Percentiles rank a stretch among this genome's conserved stretches.
These are phyloP conservation scores for Exserohilum turcica DNA, from an alignment of 2,329 filamentous ascomycete genomes.

Conservation along the genomic window DNA sequence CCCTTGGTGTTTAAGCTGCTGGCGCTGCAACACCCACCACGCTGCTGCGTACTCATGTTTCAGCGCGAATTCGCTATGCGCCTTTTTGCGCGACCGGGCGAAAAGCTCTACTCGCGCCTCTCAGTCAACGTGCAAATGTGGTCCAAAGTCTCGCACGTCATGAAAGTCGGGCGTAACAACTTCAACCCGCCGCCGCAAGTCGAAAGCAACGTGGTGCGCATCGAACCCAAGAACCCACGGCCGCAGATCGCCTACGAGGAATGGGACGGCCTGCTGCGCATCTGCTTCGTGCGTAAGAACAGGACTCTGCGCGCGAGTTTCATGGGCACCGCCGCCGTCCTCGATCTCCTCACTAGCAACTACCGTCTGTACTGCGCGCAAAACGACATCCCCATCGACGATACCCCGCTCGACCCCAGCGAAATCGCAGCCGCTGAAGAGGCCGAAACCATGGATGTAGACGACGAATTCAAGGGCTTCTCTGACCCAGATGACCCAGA, in stretches of 20 bases:
- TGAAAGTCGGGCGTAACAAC: conserved; percentile 96
- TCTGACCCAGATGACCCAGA: conserved; percentile 63
- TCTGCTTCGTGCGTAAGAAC: conserved; percentile 88
- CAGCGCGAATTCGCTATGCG: conserved; percentile 93
- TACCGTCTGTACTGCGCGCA: conserved; percentile 90
- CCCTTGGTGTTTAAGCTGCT: conserved; percentile 92
- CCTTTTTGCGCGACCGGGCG: conserved; percentile 83
- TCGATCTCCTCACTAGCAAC: conserved; percentile 83
- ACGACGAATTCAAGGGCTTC: conserved; percentile 55
- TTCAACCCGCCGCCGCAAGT: conserved; percentile 95
- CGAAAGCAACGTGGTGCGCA: conserved; percentile 86
- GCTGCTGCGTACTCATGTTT: conserved; percentile 91
- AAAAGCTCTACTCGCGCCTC: conserved; percentile 87
- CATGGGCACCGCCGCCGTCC: conserved; percentile 77
- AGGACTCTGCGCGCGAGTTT: conserved; percentile 84
- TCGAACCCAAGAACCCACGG: conserved; percentile 83
- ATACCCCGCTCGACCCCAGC: conserved; percentile 47
- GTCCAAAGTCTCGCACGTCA: conserved; percentile 72
- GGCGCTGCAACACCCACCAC: conserved; percentile 77
- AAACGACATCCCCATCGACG: conserved; percentile 79
- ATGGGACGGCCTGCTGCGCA: conserved; percentile 86
- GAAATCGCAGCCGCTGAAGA: conserved; percentile 50
- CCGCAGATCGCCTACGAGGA: conserved; percentile 93
- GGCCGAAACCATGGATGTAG: conserved; percentile 55
- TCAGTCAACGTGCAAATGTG: conserved; percentile 95